Evolutionary conservation across 768 basidiomycete species (phyloP), one percentile per base, ranked within the genome.

Genomic region (Amanita rubescens): DNA sequence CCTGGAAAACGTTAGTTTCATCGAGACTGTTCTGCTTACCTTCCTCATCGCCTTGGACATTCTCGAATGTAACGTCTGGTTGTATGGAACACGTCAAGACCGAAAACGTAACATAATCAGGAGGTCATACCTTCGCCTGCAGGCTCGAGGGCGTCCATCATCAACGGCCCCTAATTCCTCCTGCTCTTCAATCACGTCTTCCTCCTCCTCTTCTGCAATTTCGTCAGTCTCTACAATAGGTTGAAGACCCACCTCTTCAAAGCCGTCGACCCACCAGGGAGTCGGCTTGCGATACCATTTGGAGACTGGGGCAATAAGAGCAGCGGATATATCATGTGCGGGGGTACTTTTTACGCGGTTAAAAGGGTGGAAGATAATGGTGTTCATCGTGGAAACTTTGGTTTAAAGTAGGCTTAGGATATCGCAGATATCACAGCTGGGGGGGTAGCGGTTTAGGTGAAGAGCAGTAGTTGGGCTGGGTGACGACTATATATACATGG

Each of bases 391-490:
- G 46, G 17, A 10, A 11, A 33, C 17, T 24, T 9, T 3, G 27
- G 15, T 25, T 39, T 11, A n/a, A 17, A 17, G 14, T 25, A 9
- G 24, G 8, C n/a, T 15, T 48, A 11, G n/a, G 30, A 34, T 48
- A 48, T 48, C 20, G 33, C 47, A 37, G 47, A 48, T 48, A 37
- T 48, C 47, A 17, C 34, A 48, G 32, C 7, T n/a, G 19, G n/a
- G 10, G n/a, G 32, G 32, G 17, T 48, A 45, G 44, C n/a, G n/a
- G 47, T 22, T 34, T 35, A 48, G 47, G 19, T 48, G 30, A 48
- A 30, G 47, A 57, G 24, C 54, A 53, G 15, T 56, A 59, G 37
- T 19, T 30, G 50, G 32, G 33, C 20, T 15, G 24, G 24, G 19
- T 37, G 44, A 15, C 37, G 20, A 8, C 15, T 17, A n/a, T 3